Evolutionary conservation across 257 asterid genomes (phyloP), one percentile per base, ranked within the genome.

Genomic region (Lithospermum erythrorhizon): DNA sequence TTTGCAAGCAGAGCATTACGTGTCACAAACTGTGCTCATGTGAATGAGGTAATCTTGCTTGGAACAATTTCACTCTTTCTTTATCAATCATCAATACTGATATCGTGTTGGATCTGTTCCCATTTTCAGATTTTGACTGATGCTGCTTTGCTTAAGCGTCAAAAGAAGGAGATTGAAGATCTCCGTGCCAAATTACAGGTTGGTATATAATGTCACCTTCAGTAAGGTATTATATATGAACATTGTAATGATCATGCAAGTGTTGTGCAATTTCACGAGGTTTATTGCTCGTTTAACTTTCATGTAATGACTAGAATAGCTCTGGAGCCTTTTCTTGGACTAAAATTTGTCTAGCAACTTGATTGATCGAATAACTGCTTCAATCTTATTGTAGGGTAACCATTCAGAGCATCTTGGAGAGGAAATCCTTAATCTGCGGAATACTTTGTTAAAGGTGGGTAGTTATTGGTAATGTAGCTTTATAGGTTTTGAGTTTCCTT

Each of bases 1-100:
- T 91, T 91, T 78, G 94, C 98, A 59, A 91, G 97, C 76, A 81
- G 98, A 82, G 98, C 98, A 75, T 72, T 91, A 73, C 95, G 83
- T 60, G 98, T 91, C 62, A 86, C 95, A 60, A 91, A 91, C 63
- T 84, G 90, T 78, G 98, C 84, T 67, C 95, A 88, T 67, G 98
- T 91, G 58, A 91, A 91, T 79, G 98, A 91, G 97, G 98, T 91
- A 68, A 45, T 74, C 77, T 55, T 70, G 65, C 61, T 72, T 65
- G 37, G 59, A 57, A 35, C 48, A 21, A 21, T 65, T 66, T 48
- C 61, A 74, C 22, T 62, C 66, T 48, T 45, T 61, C 66, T 65
- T 21, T 70, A 56, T 13, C 58, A 30, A 63, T 37, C n/a, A 54
- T 19, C 6, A 51, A 29, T 21, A 53, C 41, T 62, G 52, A 13